phyloP scores from a whole-genome alignment of 2,329 filamentous ascomycete species.

The Epicoccum sorghinum region DNA sequence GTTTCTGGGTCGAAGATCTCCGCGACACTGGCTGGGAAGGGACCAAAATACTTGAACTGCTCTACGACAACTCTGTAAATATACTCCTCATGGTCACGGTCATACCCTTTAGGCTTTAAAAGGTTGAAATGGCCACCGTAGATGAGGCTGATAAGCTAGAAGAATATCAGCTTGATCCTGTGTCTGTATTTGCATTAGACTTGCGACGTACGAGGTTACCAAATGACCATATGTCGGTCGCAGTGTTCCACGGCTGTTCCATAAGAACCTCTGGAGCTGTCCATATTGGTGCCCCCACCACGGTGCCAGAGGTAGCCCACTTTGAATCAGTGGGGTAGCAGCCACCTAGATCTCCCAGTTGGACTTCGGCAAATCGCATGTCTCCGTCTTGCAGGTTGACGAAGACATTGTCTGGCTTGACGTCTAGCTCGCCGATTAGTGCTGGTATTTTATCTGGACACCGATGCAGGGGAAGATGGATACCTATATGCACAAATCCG shows the following conservation, averaged over 20 bases:
- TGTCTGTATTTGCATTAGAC: slow-evolving; percentile 3
- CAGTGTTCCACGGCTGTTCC: slow-evolving; percentile 41
- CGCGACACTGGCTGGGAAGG: slow-evolving; percentile 26
- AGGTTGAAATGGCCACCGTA: slow-evolving; percentile 34
- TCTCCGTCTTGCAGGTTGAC: slow-evolving; percentile 40
- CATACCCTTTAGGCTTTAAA: slow-evolving; percentile 29
- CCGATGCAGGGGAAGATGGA: background rate
- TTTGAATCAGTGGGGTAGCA: slow-evolving; percentile 27
- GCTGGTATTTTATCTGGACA: background rate
- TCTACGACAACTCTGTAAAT: slow-evolving; percentile 26
- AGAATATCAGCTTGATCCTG: slow-evolving; percentile 9
- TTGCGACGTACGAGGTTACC: slow-evolving; percentile 41
- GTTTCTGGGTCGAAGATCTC: slow-evolving; percentile 31
- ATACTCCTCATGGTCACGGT: slow-evolving; percentile 31
- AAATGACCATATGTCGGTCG: slow-evolving; percentile 52
- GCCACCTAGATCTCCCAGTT: slow-evolving; percentile 44
- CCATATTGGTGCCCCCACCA: slow-evolving; percentile 47
- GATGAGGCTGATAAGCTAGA: slow-evolving; percentile 37
- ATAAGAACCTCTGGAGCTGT: slow-evolving; percentile 45
- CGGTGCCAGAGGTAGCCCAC: slow-evolving; percentile 29
- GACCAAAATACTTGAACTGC: slow-evolving; percentile 34
- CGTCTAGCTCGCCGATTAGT: slow-evolving; percentile 18
- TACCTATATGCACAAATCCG: slow-evolving; percentile 36
- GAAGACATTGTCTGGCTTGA: slow-evolving; percentile 49
- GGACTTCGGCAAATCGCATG: slow-evolving; percentile 43